Conservation (phyloP, 2,329 filamentous ascomycete genomes). For the Xylaria arbuscula region DNA sequence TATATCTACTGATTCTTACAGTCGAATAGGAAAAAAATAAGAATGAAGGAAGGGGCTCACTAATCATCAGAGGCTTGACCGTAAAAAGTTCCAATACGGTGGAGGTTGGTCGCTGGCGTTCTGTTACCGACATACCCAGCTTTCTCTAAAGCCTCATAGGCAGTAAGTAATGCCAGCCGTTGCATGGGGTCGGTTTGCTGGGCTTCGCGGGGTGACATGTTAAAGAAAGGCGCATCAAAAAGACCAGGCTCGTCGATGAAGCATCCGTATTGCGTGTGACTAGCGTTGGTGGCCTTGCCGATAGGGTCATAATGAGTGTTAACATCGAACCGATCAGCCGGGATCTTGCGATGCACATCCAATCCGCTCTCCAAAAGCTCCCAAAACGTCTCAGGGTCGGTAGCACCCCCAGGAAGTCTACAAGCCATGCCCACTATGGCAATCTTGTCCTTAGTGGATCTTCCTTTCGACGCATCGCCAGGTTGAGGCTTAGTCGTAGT, state of each 20-base stretch:
- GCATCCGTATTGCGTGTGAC: slow-evolving; percentile 33
- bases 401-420: slow-evolving; percentile 38
- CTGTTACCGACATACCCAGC: slow-evolving; percentile 54
- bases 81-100: slow-evolving; percentile 43
- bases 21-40: no score
- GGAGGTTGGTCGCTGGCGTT: slow-evolving; percentile 36
- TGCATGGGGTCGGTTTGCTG: slow-evolving; percentile 70
- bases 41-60: no score
- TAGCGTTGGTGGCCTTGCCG: slow-evolving; percentile 40
- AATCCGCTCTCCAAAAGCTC: slow-evolving; percentile 42
- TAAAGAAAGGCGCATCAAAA: slow-evolving; percentile 45
- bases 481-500: no score
- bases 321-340: slow-evolving; percentile 38
- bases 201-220: slow-evolving; percentile 44
- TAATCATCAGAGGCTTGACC: slow-evolving; percentile 53
- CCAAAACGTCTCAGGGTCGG: slow-evolving; percentile 43
- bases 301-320: slow-evolving; percentile 42
- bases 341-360: slow-evolving; percentile 44
- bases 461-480: no score
- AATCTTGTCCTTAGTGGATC: no score
- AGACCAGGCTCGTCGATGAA: slow-evolving; percentile 40
- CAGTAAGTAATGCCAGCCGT: slow-evolving; percentile 70
- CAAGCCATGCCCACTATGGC: slow-evolving; percentile 46
- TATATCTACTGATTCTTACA: no score
- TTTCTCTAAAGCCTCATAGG: slow-evolving; percentile 75